Percentiles rank a stretch among this genome's conserved stretches.
phyloP scores from a whole-genome alignment of 805 yeast genomes.

The Yamadazyma laniorum region DNA sequence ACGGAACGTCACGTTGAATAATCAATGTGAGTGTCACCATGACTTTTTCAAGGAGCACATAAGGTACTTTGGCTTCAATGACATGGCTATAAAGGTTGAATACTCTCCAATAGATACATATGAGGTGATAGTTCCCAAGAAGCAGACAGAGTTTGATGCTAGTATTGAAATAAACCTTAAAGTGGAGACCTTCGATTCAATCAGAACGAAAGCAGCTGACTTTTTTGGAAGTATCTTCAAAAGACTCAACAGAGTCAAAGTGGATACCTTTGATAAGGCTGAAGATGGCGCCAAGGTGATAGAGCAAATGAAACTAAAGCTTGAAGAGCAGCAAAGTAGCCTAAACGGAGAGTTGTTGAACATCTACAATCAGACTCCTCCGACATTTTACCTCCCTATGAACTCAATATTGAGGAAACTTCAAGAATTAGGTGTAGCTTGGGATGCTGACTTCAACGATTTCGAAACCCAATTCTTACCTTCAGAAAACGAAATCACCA shows the following conservation, averaged over 20 bases:
- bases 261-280: slow-evolving; percentile 66
- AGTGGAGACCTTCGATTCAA: slow-evolving; percentile 54
- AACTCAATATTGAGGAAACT: slow-evolving; percentile 68
- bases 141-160: slow-evolving; percentile 69
- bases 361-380: slow-evolving; percentile 53
- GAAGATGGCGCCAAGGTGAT: slow-evolving; percentile 65
- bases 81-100: slow-evolving; percentile 75
- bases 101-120: slow-evolving; percentile 72
- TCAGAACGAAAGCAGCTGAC: slow-evolving; percentile 48
- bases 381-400: slow-evolving; percentile 66
- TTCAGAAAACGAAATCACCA: slow-evolving; percentile 86
- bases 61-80: slow-evolving; percentile 80
- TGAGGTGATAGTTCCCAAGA: slow-evolving; percentile 75
- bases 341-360: slow-evolving; percentile 47
- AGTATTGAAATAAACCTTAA: slow-evolving; percentile 67
- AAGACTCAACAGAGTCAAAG: slow-evolving; percentile 73
- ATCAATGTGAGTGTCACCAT: slow-evolving; percentile 59
- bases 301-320: slow-evolving; percentile 53
- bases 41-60: slow-evolving; percentile 80
- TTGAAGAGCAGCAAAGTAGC: slow-evolving; percentile 48
- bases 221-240: slow-evolving; percentile 74
- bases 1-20: slow-evolving; percentile 22
- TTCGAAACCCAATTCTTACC: slow-evolving; percentile 82
- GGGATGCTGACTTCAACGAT: slow-evolving; percentile 82
- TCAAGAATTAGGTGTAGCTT: slow-evolving; percentile 78